A percentile compares a stretch with the other conserved stretches of the same genome.
phyloP scores from a whole-genome alignment of 345 rosid genomes.

The Mangifera indica region DNA sequence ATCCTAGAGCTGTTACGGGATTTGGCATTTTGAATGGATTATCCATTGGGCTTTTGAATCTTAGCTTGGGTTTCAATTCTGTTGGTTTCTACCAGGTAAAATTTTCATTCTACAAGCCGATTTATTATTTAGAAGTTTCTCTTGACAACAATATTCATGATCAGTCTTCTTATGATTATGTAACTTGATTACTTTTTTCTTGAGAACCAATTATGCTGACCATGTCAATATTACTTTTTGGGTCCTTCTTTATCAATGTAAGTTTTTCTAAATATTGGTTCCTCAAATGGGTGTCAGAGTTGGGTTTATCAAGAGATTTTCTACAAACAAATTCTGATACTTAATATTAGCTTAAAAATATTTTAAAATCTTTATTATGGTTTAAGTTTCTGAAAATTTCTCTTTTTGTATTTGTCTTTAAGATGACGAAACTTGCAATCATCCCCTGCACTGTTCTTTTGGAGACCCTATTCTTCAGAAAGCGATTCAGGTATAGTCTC shows the following conservation, averaged over 20 bases:
- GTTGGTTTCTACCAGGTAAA: constrained; percentile 98
- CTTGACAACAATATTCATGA: background rate
- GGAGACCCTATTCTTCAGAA: constrained; percentile 98
- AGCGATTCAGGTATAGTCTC: constrained; percentile 84
- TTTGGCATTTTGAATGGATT: constrained; percentile 97
- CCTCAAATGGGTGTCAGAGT: too few relatives aligned
- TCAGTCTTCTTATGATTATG: background rate
- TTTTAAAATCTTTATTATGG: constrained; percentile 1
- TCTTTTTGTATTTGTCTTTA: constrained; percentile 23
- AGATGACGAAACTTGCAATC: constrained; percentile 99
- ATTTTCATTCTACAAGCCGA: constrained; percentile 16
- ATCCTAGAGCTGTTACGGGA: constrained; percentile 98
- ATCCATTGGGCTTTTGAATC: constrained; percentile 94
- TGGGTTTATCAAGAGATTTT: too few relatives aligned
- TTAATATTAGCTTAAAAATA: background rate
- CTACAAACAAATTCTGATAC: background rate
- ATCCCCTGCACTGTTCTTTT: constrained; percentile 97
- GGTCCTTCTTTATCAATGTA: too few relatives aligned
- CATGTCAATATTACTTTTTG: too few relatives aligned
- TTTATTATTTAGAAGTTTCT: background rate
- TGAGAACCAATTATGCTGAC: background rate
- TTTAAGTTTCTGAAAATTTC: constrained; percentile 21
- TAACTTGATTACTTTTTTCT: background rate
- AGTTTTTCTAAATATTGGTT: too few relatives aligned
- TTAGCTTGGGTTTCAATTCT: constrained; percentile 97